Evolutionary conservation across 768 basidiomycete genomes (phyloP), one percentile per base, ranked within the genome.

Genomic region (Termitomyces eurrhizus): DNA sequence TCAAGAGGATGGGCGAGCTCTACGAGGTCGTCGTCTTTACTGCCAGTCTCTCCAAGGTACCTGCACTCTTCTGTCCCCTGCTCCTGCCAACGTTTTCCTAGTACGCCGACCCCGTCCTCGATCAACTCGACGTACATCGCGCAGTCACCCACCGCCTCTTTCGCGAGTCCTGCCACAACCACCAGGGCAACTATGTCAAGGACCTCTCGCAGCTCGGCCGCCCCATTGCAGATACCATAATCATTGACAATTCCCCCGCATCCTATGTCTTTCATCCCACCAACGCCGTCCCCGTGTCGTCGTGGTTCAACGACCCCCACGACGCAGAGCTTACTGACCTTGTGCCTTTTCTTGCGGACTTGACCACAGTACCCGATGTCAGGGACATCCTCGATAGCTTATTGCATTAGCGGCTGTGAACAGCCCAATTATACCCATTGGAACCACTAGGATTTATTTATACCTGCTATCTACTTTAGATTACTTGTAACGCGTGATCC

Each of bases 101-200:
- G 95, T 99, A 99, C 70, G 97, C 97, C 55, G 97, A 99, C 70
- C 97, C 97, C 4, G 97, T 99, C 18, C 80, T 99, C 57, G 97
- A 99, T 79, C 96, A 95, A 69, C 85, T 99, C 49, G 97, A 99
- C 71, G 80, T 89, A 29, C 89, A 95, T 74, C 88, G 84, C 59
- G 94, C 94, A 4, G 95, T 99, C 46, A 78, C 92, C 21, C 96
- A 99, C 73, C 83, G 97, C 60, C 77, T 99, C 57, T 99, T 98
- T 84, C 80, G 97, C 61, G 97, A 99, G 75, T 94, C 92, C 68
- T 99, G 97, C 75, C 98, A 95, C 73, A 97, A 94, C 73, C 97
- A 98, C 78, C 92, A 90, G 73, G 97, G 97, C 54, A 98, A 95
- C 79, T 99, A 98, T 71, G 96, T 99, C 76, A 99, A 99, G 93